Percentiles rank a stretch among this genome's conserved stretches.
These are phyloP conservation scores for Sugiyamaella chiloensis DNA, from an alignment of 805 yeast species.

Conservation along the genomic window DNA sequence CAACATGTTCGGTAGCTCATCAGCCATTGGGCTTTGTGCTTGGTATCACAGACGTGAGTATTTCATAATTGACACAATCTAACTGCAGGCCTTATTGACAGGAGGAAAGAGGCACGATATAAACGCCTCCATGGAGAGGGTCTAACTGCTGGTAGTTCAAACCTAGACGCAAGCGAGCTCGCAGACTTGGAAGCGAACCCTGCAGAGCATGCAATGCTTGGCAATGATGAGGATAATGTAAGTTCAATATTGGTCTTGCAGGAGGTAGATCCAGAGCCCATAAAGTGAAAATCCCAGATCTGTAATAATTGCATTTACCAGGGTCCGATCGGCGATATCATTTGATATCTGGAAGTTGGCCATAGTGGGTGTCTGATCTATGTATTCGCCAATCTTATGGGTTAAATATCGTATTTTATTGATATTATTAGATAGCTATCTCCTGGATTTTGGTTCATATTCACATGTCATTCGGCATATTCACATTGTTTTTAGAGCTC, in stretches of 20 bases:
- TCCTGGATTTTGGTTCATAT: too few relatives aligned
- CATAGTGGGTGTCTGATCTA: too few relatives aligned
- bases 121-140: constrained; percentile 23
- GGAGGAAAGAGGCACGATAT: constrained; percentile 32
- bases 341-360: too few relatives aligned
- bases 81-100: constrained; percentile 24
- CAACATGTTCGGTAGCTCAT: constrained; percentile 35
- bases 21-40: constrained; percentile 32
- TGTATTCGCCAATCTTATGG: too few relatives aligned
- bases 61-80: background rate
- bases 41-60: constrained; percentile 37
- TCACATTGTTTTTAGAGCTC: too few relatives aligned
- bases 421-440: too few relatives aligned
- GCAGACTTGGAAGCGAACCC: constrained; percentile 10
- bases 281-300: constrained; percentile 10
- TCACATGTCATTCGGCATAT: too few relatives aligned
- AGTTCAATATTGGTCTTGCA: constrained; percentile 20
- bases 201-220: constrained; percentile 11
- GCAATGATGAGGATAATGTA: constrained; percentile 10
- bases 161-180: background rate
- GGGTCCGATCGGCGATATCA: background rate
- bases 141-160: constrained; percentile 20
- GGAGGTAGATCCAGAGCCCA: constrained; percentile 26
- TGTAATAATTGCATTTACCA: background rate
- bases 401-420: too few relatives aligned